Evolutionary conservation across 2,329 filamentous ascomycete species (phyloP).

Genomic region (Paecilomyces sp.): DNA sequence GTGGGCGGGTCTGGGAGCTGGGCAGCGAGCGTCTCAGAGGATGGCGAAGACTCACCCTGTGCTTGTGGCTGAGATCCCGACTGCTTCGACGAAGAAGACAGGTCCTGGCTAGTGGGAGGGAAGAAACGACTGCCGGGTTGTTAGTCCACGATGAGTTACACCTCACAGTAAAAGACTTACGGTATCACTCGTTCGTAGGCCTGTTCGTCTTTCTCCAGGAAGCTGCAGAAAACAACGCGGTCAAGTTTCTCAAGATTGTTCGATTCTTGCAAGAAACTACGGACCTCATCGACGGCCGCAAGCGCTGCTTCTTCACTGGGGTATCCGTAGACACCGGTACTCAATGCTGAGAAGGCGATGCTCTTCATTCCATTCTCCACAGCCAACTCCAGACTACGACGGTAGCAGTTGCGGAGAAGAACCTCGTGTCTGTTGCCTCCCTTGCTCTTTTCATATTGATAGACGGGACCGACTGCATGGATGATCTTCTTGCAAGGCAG

Average conservation of each 20-base stretch:
- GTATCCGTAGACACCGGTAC: conserved; percentile 86
- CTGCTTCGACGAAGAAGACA: conserved; percentile 9
- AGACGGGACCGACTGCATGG: conserved; percentile 84
- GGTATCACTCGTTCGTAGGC: conserved; percentile 66
- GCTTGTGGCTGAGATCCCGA: conserved; percentile 7
- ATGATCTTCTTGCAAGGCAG: conserved; percentile 75
- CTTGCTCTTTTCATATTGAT: conserved; percentile 36
- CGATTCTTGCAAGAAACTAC: conserved; percentile 44
- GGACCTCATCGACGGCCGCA: conserved; percentile 59
- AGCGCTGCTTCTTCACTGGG: conserved; percentile 65
- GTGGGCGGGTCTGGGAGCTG: conserved; percentile 44
- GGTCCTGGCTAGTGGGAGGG: conserved; percentile 37
- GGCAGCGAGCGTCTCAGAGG: conserved; percentile 27
- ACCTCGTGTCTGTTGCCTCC: conserved; percentile 26
- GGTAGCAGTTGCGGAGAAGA: conserved; percentile 61
- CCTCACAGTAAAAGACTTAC: conserved; percentile 47
- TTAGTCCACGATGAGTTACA: conserved; percentile 3
- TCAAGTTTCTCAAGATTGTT: conserved; percentile 47
- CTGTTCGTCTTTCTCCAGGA: conserved; percentile 66
- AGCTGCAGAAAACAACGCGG: conserved; percentile 78
- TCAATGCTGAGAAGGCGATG: conserved; percentile 77
- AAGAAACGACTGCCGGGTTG: conserved; percentile 39
- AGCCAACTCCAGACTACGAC: conserved; percentile 63
- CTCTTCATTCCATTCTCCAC: conserved; percentile 58
- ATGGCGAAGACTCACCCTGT: conserved; percentile 19